Evolutionary conservation across 306 rosid species (phyloP).

Genomic region (Comarum palustre): DNA sequence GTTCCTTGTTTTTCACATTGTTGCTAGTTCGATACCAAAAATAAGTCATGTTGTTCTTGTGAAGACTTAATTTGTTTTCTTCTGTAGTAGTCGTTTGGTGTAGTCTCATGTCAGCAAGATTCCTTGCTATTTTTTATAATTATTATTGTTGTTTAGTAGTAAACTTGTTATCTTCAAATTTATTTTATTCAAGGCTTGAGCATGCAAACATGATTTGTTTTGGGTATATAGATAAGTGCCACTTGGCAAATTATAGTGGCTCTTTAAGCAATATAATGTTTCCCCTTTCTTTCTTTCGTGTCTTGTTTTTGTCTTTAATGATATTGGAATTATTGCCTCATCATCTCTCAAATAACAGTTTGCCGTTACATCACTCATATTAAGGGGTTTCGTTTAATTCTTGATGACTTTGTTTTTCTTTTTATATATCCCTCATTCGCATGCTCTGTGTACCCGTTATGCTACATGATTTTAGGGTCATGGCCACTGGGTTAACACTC

Average conservation of each 20-base stretch:
- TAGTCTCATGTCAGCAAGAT: neutral
- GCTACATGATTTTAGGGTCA: conserved; percentile 67
- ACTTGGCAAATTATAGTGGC: neutral
- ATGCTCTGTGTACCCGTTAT: conserved; percentile 14
- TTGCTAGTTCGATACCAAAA: neutral
- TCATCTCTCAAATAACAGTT: neutral
- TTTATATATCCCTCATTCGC: conserved; percentile 14
- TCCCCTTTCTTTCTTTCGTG: neutral
- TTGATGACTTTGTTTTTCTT: neutral
- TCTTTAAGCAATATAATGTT: neutral
- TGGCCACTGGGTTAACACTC: conserved; percentile 93
- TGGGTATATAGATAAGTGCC: neutral
- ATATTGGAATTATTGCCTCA: neutral
- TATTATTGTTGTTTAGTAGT: neutral
- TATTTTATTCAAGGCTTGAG: neutral
- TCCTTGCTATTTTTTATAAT: neutral
- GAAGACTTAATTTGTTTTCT: neutral
- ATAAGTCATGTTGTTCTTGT: neutral
- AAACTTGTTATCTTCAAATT: neutral
- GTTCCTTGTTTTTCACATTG: neutral
- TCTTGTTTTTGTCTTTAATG: neutral
- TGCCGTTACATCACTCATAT: neutral
- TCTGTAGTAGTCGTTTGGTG: neutral
- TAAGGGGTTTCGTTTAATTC: neutral
- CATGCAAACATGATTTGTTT: neutral